These are phyloP conservation scores for Apiospora sp. DNA, from an alignment of 2,329 filamentous ascomycete genomes.

Conservation along the genomic window DNA sequence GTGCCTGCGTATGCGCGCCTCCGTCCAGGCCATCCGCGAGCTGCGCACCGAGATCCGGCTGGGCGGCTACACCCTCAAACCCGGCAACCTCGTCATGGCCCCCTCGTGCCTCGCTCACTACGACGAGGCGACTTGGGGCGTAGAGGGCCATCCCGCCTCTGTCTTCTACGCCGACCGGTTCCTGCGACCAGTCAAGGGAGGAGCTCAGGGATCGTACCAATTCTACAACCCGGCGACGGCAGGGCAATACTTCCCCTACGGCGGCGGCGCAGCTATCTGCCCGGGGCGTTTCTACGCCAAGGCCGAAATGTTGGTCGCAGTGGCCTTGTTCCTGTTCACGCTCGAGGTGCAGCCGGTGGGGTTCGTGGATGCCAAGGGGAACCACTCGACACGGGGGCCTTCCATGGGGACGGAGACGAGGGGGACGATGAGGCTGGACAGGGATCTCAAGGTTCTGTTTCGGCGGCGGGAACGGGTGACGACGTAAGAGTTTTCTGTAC, in stretches of 20 bases:
- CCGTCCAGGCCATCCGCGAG: constrained; percentile 1
- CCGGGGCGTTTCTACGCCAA: constrained; percentile 48
- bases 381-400: neutral
- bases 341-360: neutral
- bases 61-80: constrained; percentile 1
- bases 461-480: neutral
- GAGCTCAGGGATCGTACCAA: no score
- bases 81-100: neutral
- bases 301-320: constrained; percentile 41
- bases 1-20: neutral
- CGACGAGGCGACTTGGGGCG: neutral
- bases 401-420: constrained; percentile 4
- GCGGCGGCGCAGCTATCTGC: constrained; percentile 44
- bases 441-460: neutral
- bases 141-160: neutral
- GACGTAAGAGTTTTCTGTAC: no score
- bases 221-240: constrained; percentile 17
- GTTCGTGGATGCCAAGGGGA: neutral
- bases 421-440: neutral
- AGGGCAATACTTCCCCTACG: constrained; percentile 39
- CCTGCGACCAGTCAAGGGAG: neutral
- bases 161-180: neutral
- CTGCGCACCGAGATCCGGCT: constrained; percentile 6
- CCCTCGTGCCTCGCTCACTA: constrained; percentile 1
- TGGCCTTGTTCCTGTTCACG: constrained; percentile 39